Base-by-base conservation (phyloP, 768 basidiomycete species). In the Pleurotus eryngii region DNA sequence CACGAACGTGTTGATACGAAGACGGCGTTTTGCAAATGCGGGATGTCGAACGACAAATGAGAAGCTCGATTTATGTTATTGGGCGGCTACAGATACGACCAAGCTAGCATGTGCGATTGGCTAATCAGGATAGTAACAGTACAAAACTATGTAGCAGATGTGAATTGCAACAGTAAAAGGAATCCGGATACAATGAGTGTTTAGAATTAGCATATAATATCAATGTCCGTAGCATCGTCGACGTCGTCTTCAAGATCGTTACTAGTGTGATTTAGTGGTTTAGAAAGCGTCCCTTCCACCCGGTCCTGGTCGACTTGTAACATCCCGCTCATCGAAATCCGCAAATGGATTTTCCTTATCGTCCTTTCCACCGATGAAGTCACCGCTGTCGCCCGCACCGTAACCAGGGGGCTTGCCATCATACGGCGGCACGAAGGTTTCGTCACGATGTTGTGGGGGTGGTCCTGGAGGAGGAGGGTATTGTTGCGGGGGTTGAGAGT, bases 271-370 rank as follows among this genome's bases (percentile, higher is more conserved):
- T 48, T 20, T 50, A 24, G 7, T 30, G 51, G 42, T 45, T 48
- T 59, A 60, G 60, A 72, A 69, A 18, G 67, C 60, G 27, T 70
- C 66, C 37, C 68, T 69, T 8, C 71, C 76, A 9, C 76, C 69
- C 56, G 70, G 70, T 17, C 57, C 67, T 43, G 74, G 71, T 50
- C 72, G 69, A 65, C 75, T 76, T 3, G 77, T 73, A 39, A 69
- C 76, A 56, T 81, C 80, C 54, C 76, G 72, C 58, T 81, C 81
- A 11, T 79, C 78, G 43, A 75, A 81, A 62, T 84, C 81, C 47
- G 77, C 69, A 56, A 86, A 86, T n/a, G 84, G 83, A 58, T 85
- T 79, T 38, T 81, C 76, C 42, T 69, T 70, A 54, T 74, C 74
- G 55, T 67, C 67, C 46, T 74, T 74, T 39, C 63, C 63, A 3